These are phyloP conservation scores for Bassia scoparia DNA, from an alignment of 148 eudicot genomes.

Conservation along the genomic window DNA sequence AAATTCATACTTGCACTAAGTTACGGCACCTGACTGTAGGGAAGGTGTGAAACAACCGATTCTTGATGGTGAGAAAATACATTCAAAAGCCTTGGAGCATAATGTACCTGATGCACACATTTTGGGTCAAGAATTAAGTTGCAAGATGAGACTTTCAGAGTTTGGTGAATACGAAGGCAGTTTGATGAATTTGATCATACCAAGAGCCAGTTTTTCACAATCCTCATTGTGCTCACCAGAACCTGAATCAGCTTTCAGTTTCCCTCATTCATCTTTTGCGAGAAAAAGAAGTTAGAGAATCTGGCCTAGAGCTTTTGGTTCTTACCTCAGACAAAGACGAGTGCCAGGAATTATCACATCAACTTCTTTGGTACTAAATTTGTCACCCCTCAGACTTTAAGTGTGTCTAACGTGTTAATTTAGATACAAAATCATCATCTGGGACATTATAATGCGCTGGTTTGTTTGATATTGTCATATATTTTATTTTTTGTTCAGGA, in stretches of 20 bases:
- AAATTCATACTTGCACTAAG: background rate
- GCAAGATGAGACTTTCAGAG: slow-evolving; percentile 5
- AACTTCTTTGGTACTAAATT: slow-evolving; percentile 40
- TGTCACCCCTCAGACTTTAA: background rate
- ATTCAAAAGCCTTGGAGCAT: slow-evolving; percentile 11
- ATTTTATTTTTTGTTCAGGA: slow-evolving; percentile 29
- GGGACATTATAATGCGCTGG: background rate
- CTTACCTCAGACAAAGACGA: slow-evolving; percentile 19
- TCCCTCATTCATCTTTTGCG: slow-evolving; percentile 21
- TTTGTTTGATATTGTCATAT: background rate
- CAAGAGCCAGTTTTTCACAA: slow-evolving; percentile 21
- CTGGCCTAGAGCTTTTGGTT: slow-evolving; percentile 26
- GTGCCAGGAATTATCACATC: slow-evolving; percentile 33
- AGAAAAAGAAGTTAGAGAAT: slow-evolving; percentile 28
- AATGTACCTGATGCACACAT: slow-evolving; percentile 7
- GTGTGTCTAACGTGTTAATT: background rate
- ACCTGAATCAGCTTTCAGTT: slow-evolving; percentile 17
- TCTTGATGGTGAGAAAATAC: slow-evolving; percentile 7
- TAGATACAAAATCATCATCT: background rate
- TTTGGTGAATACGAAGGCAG: slow-evolving; percentile 23
- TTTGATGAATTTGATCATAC: slow-evolving; percentile 26
- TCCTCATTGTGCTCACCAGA: slow-evolving; percentile 22
- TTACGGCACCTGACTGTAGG: slow-evolving; percentile 15
- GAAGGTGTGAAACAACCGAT: slow-evolving; percentile 22
- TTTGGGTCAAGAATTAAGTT: slow-evolving; percentile 13